Evolutionary conservation across 2,329 filamentous ascomycete genomes (phyloP), one percentile per base, ranked within the genome.

Genomic region (Podosphaera fusca): DNA sequence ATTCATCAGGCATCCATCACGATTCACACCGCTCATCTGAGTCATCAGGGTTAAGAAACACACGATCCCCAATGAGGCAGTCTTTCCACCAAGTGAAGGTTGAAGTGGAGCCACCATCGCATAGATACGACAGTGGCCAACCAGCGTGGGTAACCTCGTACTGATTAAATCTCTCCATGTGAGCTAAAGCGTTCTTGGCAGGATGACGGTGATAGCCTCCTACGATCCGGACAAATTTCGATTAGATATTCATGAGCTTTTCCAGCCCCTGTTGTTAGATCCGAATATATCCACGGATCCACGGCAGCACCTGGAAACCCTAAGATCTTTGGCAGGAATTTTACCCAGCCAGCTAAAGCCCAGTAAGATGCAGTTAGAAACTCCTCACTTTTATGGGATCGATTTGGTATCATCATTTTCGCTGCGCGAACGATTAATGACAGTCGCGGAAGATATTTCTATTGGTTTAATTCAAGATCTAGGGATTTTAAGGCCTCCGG

Each of bases 381-480:
- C 66, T 2, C 66, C 69, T 14, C 70, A 72, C 57, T 70, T 69
- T 60, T 69, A 67, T 55, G 70, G 68, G 55, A 71, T 72, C 57
- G 70, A 72, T 59, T 64, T 71, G 64, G 65, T 72, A 21, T 69
- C 70, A 9, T 71, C 70, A 6, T 69, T 68, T 3, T 59, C 61
- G 5, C 63, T 72, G n/a, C 66, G 70, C 50, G 69, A 72, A 53
- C 63, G 66, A 4, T 62, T 72, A 5, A 66, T 72, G 58, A 62
- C 61, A 14, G 64, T 70, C 5, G 66, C 65, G 1, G 55, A 63
- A 2, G 68, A 69, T n/a, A 66, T 69, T 38, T 67, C 68, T 35
- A 65, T 67, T 51, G 63, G 63, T 29, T 72, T 72, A 57, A 60
- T 71, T 49, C 60, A 61, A 14, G 68, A 72, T 35, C 65, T 69